Base-by-base conservation (phyloP, 148 eudicot species). In the Camellia granthamiana region DNA sequence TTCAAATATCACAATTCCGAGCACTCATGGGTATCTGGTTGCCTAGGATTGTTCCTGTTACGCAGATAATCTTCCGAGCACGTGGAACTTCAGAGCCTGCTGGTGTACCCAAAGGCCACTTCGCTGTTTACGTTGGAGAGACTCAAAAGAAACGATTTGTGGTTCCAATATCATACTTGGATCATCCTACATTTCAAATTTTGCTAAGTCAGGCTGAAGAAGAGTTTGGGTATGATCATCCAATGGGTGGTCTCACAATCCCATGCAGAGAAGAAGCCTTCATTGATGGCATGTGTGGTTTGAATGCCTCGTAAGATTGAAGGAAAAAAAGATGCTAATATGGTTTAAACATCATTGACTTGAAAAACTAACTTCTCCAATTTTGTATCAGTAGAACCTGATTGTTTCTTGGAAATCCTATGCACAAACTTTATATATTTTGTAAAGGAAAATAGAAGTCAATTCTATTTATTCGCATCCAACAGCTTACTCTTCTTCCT, bases 121-220 rank as follows among this genome's bases (percentile, higher is more conserved):
- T 89, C 56, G 88, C 93, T 16, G 82, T 90, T 8, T 89, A 87
- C 76, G 84, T 85, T 62, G 91, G 90, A 11, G 86, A 85, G 43
- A 79, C 76, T 9, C 80, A 83, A 19, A 84, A 81, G 79, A 88
- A 85, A 43, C 75, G 88, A 19, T 84, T 77, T 67, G 84, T 90
- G 13, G 83, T 90, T 19, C 91, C 93, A 8, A 56, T 90, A 23
- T 76, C 88, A n/a, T 88, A 82, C 67, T 72, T 88, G 84, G 87
- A 84, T 49, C 85, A 87, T 42, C 87, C 88, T 70, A 69, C 61
- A 23, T 90, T 90, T 38, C 92, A 88, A 62, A 78, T 83, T 18
- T 74, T 88, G 80, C 84, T 90, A 10, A 71, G 64, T 51, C 79
- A 82, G 18, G 87, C 89, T 5, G 90, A 84, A 56, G 90, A 88